Evolutionary conservation across 768 basidiomycete genomes (phyloP).

Genomic region (Russula lepida): DNA sequence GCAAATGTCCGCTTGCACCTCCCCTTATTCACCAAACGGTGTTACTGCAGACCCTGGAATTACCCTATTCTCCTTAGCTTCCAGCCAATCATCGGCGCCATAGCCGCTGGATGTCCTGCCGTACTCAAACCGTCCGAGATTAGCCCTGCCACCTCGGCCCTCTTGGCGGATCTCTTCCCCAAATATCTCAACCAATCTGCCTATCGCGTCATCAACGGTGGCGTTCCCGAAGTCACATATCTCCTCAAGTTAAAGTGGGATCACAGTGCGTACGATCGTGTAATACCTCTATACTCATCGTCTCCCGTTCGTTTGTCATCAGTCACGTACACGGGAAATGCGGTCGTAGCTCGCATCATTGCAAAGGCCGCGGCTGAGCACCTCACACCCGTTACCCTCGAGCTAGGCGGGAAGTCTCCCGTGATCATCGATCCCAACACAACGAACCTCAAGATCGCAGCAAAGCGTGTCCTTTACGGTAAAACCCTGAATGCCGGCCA

Average conservation of each 20-base stretch:
- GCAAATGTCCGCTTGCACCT: background rate
- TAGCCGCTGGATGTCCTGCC: conserved; percentile 70
- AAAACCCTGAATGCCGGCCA: conserved; percentile 62
- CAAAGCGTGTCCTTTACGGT: conserved; percentile 58
- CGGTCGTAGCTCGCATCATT: conserved; percentile 32
- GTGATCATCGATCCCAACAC: conserved; percentile 35
- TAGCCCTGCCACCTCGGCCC: conserved; percentile 42
- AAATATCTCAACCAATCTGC: conserved; percentile 68
- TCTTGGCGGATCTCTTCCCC: conserved; percentile 59
- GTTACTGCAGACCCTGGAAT: conserved; percentile 6
- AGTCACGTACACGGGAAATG: conserved; percentile 35
- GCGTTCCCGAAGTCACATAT: conserved; percentile 32
- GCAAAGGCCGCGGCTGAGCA: conserved; percentile 37
- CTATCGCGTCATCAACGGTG: conserved; percentile 56
- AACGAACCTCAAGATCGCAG: conserved; percentile 44
- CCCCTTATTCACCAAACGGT: background rate
- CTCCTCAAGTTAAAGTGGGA: conserved; percentile 33
- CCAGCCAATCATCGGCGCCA: conserved; percentile 39
- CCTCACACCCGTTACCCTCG: conserved; percentile 37
- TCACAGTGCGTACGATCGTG: conserved; percentile 33
- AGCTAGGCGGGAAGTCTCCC: conserved; percentile 39
- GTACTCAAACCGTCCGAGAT: conserved; percentile 74
- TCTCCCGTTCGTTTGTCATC: background rate
- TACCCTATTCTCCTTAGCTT: conserved; percentile 13
- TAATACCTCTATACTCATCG: conserved; percentile 9